Evolutionary conservation across 2,329 filamentous ascomycete species (phyloP).

Genomic region (Rhinocladiella similis): DNA sequence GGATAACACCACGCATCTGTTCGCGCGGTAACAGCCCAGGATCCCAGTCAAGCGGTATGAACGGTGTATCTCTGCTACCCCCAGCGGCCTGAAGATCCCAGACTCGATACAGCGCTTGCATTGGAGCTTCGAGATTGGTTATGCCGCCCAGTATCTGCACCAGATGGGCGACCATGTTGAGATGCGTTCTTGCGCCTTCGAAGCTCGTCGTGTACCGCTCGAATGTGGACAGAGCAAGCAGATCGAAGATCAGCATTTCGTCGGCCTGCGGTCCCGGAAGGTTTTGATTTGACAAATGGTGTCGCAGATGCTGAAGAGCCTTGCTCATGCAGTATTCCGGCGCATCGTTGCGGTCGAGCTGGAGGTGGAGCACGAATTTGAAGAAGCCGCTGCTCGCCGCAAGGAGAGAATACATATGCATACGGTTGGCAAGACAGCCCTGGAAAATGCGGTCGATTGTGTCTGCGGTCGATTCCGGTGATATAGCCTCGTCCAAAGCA

Average conservation of each 20-base stretch:
- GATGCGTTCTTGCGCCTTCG: conserved; percentile 19
- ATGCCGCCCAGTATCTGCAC: conserved; percentile 12
- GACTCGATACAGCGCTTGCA: conserved; percentile 13
- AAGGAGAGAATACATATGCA: conserved; percentile 25
- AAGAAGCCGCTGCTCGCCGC: conserved; percentile 15
- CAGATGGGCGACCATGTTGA: conserved; percentile 20
- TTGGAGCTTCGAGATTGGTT: conserved; percentile 1
- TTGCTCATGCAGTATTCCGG: conserved; percentile 23
- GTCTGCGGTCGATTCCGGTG: conserved; percentile 3
- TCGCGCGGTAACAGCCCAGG: conserved; percentile 5
- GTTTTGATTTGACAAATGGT: conserved; percentile 5
- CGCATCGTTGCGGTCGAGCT: conserved; percentile 10
- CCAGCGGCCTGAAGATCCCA: conserved; percentile 16
- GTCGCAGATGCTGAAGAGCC: conserved; percentile 17
- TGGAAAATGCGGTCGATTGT: conserved; percentile 18
- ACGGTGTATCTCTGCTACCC: conserved; percentile 9
- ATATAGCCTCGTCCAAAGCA: conserved; percentile 9
- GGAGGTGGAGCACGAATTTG: conserved; percentile 15
- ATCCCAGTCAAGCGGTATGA: conserved; percentile 18
- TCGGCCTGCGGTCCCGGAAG: background rate
- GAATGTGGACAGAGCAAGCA: conserved; percentile 16
- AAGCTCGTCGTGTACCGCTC: conserved; percentile 20
- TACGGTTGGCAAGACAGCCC: conserved; percentile 15
- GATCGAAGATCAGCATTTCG: conserved; percentile 21
- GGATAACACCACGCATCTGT: conserved; percentile 9